Conservation (phyloP, 2,329 filamentous ascomycete species). For the Cercospora sojina region DNA sequence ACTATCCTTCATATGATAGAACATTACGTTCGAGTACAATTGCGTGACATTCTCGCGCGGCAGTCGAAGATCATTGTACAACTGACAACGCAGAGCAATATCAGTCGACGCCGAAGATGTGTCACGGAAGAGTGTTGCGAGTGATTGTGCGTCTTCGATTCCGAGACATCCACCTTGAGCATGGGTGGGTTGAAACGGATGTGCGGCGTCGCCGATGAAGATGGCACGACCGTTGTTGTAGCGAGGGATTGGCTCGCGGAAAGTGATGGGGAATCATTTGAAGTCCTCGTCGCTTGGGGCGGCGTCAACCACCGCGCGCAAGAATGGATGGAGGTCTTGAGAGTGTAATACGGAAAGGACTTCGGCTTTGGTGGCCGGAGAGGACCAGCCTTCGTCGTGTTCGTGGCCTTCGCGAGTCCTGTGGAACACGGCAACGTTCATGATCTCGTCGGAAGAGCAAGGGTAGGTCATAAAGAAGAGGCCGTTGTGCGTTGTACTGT, state of each 20-base stretch:
- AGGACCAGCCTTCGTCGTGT: conserved; percentile 22
- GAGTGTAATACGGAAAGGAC: conserved; percentile 7
- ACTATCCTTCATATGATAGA: conserved; percentile 1
- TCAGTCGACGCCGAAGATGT: neutral
- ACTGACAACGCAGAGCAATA: conserved; percentile 4
- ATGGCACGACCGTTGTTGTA: conserved; percentile 13
- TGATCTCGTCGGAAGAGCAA: conserved; percentile 18
- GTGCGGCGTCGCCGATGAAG: conserved; percentile 16
- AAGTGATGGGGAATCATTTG: conserved; percentile 18
- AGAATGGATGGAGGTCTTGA: conserved; percentile 17
- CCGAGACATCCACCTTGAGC: conserved; percentile 13
- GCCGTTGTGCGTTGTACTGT: conserved; percentile 2
- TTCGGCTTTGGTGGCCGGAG: conserved; percentile 17
- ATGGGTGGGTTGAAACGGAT: conserved; percentile 13
- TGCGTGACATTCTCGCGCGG: conserved; percentile 16
- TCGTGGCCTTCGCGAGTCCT: conserved; percentile 16
- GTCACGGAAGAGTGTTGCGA: conserved; percentile 9
- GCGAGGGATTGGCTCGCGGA: conserved; percentile 10
- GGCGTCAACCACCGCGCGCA: conserved; percentile 12
- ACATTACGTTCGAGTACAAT: conserved; percentile 16
- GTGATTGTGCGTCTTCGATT: conserved; percentile 17
- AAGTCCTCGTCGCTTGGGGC: conserved; percentile 9
- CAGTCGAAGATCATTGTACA: conserved; percentile 14
- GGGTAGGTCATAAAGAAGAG: conserved; percentile 19
- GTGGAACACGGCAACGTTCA: conserved; percentile 24